Conservation (phyloP, 2,329 filamentous ascomycete genomes). For the Penicillium sp. region DNA sequence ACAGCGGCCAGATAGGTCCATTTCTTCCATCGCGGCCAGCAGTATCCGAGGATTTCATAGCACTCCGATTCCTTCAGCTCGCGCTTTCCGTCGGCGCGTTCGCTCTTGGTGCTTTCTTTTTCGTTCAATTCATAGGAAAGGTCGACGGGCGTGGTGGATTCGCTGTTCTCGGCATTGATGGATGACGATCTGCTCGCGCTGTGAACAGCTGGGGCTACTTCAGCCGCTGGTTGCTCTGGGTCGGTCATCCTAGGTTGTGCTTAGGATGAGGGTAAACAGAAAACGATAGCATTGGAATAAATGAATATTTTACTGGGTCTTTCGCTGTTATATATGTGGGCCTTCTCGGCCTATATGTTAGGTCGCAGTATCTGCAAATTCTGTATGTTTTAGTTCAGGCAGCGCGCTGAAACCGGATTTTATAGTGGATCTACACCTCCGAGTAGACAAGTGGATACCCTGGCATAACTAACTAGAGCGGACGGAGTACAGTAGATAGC, state of each 20-base stretch:
- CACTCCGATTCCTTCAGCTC: constrained; percentile 53
- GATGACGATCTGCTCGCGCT: not conserved
- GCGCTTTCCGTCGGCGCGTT: constrained; percentile 5
- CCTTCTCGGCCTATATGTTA: too few relatives aligned
- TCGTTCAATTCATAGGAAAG: constrained; percentile 8
- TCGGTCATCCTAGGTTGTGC: constrained; percentile 5
- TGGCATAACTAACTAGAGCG: not conserved
- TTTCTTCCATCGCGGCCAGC: constrained; percentile 44
- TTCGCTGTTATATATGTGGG: constrained; percentile 5
- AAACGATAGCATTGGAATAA: not conserved
- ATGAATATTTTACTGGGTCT: too few relatives aligned
- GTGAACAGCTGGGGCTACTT: constrained; percentile 1
- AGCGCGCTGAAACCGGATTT: constrained; percentile 9
- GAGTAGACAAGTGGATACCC: not conserved
- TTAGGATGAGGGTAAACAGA: not conserved
- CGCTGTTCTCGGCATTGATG: not conserved
- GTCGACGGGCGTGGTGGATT: not conserved
- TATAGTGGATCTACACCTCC: constrained; percentile 7
- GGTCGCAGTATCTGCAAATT: constrained; percentile 3
- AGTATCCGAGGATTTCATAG: constrained; percentile 59
- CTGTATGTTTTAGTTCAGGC: not conserved
- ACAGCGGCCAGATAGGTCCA: constrained; percentile 50
- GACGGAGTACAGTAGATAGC: too few relatives aligned
- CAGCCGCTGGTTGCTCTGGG: not conserved
- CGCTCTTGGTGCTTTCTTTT: constrained; percentile 21